Evolutionary conservation across 805 yeast genomes (phyloP).

Genomic region (Cyberlindnera meyerae): DNA sequence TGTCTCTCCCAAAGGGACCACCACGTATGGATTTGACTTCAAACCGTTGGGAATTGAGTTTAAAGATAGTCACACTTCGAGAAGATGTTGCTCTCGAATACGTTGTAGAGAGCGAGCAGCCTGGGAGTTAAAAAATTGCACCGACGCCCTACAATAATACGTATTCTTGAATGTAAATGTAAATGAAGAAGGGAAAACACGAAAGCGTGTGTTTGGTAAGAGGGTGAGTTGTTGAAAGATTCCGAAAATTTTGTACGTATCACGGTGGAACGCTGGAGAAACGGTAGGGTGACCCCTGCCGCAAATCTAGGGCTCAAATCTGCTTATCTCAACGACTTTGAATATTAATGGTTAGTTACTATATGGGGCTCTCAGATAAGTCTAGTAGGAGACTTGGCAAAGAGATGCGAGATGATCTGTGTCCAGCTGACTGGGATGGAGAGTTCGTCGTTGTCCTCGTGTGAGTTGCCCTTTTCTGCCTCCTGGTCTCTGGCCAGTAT

Average conservation of each 20-base stretch:
- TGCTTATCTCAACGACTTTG: too few species aligned
- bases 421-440: conserved; percentile 15
- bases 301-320: not conserved
- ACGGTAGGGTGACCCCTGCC: not conserved
- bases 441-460: conserved; percentile 26
- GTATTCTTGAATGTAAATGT: conserved; percentile 5
- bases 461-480: conserved; percentile 23
- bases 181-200: conserved; percentile 1
- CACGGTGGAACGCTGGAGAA: too few species aligned
- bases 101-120: conserved; percentile 13
- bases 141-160: conserved; percentile 14
- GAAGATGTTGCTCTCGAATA: conserved; percentile 11
- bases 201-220: not conserved
- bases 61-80: too few species aligned
- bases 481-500: conserved; percentile 44
- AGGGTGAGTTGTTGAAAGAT: not conserved
- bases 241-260: not conserved
- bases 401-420: conserved; percentile 3
- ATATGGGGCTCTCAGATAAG: conserved; percentile 6
- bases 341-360: too few species aligned
- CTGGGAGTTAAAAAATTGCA: conserved; percentile 1
- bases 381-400: conserved; percentile 10
- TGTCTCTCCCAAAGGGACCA: too few species aligned
- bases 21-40: too few species aligned
- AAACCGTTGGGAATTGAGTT: too few species aligned